Percentiles rank a stretch among this genome's conserved stretches.
phyloP scores from a whole-genome alignment of 495 filamentous ascomycete genomes.

The Recurvomyces mirabilis region DNA sequence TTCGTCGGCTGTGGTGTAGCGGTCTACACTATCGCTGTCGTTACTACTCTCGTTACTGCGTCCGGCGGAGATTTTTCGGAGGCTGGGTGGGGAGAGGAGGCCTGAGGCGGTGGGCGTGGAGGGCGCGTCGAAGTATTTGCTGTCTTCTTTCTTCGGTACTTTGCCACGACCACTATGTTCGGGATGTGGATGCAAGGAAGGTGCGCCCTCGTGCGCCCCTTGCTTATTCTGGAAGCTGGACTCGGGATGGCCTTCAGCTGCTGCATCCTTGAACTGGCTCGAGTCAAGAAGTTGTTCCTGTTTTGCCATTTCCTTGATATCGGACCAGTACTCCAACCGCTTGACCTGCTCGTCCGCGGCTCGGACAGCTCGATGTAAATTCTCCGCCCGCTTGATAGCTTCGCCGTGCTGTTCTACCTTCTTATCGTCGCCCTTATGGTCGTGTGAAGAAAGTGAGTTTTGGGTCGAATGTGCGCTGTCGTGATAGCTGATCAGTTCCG shows the following conservation, averaged over 20 bases:
- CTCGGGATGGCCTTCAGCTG: slow-evolving; percentile 5
- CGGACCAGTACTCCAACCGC: slow-evolving; percentile 63
- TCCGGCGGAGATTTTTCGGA: not conserved
- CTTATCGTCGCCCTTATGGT: slow-evolving; percentile 8
- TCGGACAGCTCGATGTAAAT: slow-evolving; percentile 45
- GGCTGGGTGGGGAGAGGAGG: not conserved
- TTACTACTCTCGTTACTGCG: not conserved
- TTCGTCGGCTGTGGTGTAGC: slow-evolving; percentile 15
- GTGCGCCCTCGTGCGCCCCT: slow-evolving; percentile 4
- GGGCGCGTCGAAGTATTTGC: slow-evolving; percentile 6
- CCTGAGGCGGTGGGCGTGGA: not conserved
- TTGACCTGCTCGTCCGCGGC: slow-evolving; percentile 58
- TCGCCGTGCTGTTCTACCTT: slow-evolving; percentile 8
- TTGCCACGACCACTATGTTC: slow-evolving; percentile 3
- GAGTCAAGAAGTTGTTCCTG: slow-evolving; percentile 36
- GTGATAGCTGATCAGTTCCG: slow-evolving; percentile 50
- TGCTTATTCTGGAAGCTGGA: slow-evolving; percentile 11
- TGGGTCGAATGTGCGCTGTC: slow-evolving; percentile 38
- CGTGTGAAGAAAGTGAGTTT: slow-evolving; percentile 19
- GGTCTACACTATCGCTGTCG: not conserved
- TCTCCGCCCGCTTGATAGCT: slow-evolving; percentile 25
- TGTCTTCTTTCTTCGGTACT: not conserved
- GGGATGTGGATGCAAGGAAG: slow-evolving; percentile 9
- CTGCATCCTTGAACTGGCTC: not conserved
- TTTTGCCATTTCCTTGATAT: slow-evolving; percentile 51